Evolutionary conservation across 805 yeast species (phyloP).

Genomic region (Candida vartiovaarae): DNA sequence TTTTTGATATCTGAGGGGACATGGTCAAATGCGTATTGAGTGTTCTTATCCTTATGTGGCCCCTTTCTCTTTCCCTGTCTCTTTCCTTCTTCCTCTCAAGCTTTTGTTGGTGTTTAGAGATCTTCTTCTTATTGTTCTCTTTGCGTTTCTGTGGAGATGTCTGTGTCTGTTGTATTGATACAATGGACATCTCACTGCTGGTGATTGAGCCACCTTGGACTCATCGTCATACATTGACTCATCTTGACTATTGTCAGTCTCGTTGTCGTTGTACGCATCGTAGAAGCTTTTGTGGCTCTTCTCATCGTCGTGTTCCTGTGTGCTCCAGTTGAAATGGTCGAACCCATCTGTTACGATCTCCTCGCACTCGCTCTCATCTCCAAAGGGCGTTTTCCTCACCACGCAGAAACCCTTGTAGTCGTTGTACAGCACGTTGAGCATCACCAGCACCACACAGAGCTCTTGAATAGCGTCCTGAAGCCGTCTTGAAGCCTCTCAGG

Average conservation of each 20-base stretch:
- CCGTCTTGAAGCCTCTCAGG: too few relatives aligned
- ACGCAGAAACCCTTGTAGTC: constrained; percentile 21
- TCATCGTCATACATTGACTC: constrained; percentile 6
- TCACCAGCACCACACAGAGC: not conserved
- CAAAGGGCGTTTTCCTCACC: constrained; percentile 4
- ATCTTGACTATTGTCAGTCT: not conserved
- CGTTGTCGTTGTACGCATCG: not conserved
- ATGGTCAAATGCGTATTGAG: constrained; percentile 5
- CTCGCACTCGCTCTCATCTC: not conserved
- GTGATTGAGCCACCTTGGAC: constrained; percentile 8
- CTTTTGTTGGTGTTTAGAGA: not conserved
- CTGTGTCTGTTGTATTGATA: not conserved
- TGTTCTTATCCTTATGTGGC: constrained; percentile 7
- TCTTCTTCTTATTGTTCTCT: constrained; percentile 3
- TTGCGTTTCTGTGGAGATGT: constrained; percentile 1
- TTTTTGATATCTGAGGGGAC: constrained; percentile 13
- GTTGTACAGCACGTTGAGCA: constrained; percentile 14
- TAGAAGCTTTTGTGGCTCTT: not conserved
- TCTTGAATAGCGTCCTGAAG: too few relatives aligned
- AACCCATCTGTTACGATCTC: constrained; percentile 30
- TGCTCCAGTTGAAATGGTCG: constrained; percentile 34
- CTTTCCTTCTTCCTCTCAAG: constrained; percentile 1
- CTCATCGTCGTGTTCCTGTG: constrained; percentile 5
- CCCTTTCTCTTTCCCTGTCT: constrained; percentile 8
- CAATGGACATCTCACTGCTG: not conserved